Base-by-base conservation (phyloP, 306 rosid species). In the cucumber (Cucumis sativus) region DNA sequence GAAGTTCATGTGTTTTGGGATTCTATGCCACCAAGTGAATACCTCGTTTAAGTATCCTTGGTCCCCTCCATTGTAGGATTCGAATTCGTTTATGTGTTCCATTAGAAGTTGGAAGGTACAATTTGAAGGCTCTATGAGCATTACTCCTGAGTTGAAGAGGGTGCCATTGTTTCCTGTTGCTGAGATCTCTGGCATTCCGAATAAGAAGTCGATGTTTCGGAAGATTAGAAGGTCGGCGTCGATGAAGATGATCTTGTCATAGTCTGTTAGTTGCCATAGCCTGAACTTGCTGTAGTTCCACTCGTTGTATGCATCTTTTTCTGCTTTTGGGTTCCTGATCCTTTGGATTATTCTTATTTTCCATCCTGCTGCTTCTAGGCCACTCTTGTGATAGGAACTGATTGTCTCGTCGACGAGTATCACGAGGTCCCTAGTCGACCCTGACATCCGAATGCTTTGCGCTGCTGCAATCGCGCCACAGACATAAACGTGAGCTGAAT, bases 251-350 rank as follows among this genome's bases (percentile, higher is more conserved):
- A 95, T 89, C 87, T 92, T 95, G 89, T 92, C 97, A 71, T 95
- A 95, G 59, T 95, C 97, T 62, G 97, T 90, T 13, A 95, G 83
- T 83, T 95, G 96, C 99, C 97, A 95, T 57, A 95, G 77, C 78
- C 99, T 81, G 80, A 95, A 95, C 80, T 95, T 95, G 93, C 99
- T 95, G 87, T 92, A 92, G 85, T 95, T 95, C 97, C 97, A 95
- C 60, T 92, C 99, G 37, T 92, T 95, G 84, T 95, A 95, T 17
- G 99, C 97, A 83, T 92, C 97, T 79, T 91, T 92, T 71, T 90
- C 99, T 37, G 97, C 99, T 84, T 91, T 92, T 2, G 99, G 99
- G 79, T 95, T 95, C 78, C 99, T 85, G 69, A 95, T 95, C 69
- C 97, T 89, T 75, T 89, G 84, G 21, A 95, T 95, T 21, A 87